Evolutionary conservation across 2,329 filamentous ascomycete genomes (phyloP), one percentile per base, ranked within the genome.

Genomic region (Trichophyton schoenleinii): DNA sequence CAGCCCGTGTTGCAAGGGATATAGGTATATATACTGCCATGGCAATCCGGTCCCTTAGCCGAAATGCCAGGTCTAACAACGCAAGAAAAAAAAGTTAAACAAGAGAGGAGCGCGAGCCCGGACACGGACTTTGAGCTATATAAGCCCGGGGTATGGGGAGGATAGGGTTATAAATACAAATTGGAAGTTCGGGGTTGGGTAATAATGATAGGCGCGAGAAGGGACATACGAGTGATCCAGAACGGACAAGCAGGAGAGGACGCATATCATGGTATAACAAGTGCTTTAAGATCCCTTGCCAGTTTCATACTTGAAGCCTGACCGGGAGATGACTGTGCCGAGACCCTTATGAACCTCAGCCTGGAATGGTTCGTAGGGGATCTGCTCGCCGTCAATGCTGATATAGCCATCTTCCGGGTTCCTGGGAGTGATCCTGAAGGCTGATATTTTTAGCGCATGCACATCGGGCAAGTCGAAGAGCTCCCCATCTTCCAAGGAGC

Each of bases 341-440:
- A 99, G 78, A 0, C 87, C 88, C 59, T 79, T 82, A 72, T 96
- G 90, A 5, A 96, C 81, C 75, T 99, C 94, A 1, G 86, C 89
- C 77, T 99, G 94, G 71, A 96, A 95, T 0, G 89, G 87, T 67
- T 87, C 87, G 71, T 95, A 97, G 0, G 90, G 88, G 2, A 95
- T 80, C 60, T 83, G 81, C 75, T 99, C 94, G 42, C 94, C 94
- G 70, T 97, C 94, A 66, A 99, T 90, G 71, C 90, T 95, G 71
- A 99, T 95, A 72, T 88, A 94, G 1, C 92, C 92, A 64, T 86
- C 81, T 44, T 82, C 77, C 68, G 86, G 81, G 64, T 87, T 76
- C 60, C 83, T 84, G 0, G 94, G 94, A 2, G 86, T 86, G 64
- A 99, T 86, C 48, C 94, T 83, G 71, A 94, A 96, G 0, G 87